Evolutionary conservation across 306 rosid species (phyloP), one percentile per base, ranked within the genome.

Genomic region (Trichosanthes truncata): DNA sequence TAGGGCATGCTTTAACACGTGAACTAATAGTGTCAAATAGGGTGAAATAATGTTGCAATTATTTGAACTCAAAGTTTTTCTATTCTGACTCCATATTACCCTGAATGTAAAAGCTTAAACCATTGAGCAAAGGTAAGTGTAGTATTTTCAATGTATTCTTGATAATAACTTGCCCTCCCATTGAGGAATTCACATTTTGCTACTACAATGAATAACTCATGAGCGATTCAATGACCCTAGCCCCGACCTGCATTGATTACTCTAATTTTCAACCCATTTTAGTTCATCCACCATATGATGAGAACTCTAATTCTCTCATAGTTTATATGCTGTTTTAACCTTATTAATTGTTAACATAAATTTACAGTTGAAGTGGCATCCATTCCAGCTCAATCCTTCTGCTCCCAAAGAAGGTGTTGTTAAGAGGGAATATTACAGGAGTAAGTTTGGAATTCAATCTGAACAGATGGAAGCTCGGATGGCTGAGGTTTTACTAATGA

Each of bases 381-480:
- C 97, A 4, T 95, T 76, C 87, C 97, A 90, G 83, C 97, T 95
- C 59, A 51, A 36, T 59, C 97, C 97, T 9, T 49, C 87, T 80
- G 93, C 97, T 45, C 93, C 97, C 33, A 92, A 92, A 86, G 96
- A 91, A 88, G 97, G 97, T 12, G 43, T 89, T 52, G 88, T 86
- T 48, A 95, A 87, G 89, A 84, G 81, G 81, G 94, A 87, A 53
- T 88, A 26, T 80, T 92, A 87, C 82, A 79, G 81, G 81, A 84
- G 75, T 52, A 89, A 88, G 81, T 91, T 92, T 78, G 97, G 96
- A 79, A 77, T 93, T 59, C 92, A 25, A 73, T 78, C 88, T 7
- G 88, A 77, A 57, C 78, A 49, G 72, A 87, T 92, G 89, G 90
- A 82, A 80, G 89, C 89, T 84, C 88, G 93, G 86, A 92, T 95